Evolutionary conservation across 805 yeast species (phyloP).

Genomic region (Phaffomyces thermotolerans): DNA sequence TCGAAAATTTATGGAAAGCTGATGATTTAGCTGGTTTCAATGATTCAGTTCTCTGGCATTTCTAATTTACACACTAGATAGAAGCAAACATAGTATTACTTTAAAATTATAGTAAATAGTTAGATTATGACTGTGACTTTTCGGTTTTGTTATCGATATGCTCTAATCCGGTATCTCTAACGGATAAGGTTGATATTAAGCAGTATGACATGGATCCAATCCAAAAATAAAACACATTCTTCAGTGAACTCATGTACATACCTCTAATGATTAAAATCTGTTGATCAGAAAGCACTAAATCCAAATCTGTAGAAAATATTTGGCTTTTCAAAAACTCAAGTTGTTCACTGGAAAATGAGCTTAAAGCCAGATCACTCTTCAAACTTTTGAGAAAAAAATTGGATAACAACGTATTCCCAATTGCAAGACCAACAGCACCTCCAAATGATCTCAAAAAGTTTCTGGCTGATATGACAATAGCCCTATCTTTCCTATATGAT

Average conservation of each 20-base stretch:
- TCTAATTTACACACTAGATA: background rate
- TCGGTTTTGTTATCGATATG: background rate
- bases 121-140: background rate
- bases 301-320: slow-evolving; percentile 1
- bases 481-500: slow-evolving; percentile 42
- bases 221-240: slow-evolving; percentile 1
- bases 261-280: background rate
- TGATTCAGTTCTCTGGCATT: background rate
- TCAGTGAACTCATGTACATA: background rate
- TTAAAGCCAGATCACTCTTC: background rate
- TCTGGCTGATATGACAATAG: slow-evolving; percentile 49
- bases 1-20: slow-evolving; percentile 1
- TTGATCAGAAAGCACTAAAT: background rate
- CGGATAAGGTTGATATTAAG: background rate
- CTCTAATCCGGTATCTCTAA: slow-evolving; percentile 1
- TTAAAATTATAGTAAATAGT: too few relatives aligned
- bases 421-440: slow-evolving; percentile 51
- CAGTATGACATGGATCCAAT: slow-evolving; percentile 2
- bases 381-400: slow-evolving; percentile 1
- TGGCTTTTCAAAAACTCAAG: background rate
- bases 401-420: slow-evolving; percentile 15
- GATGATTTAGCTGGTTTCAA: background rate
- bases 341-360: background rate
- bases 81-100: too few relatives aligned
- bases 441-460: slow-evolving; percentile 52